phyloP scores from a whole-genome alignment of 73 alveolate species.

The Symbiodinium natans region DNA sequence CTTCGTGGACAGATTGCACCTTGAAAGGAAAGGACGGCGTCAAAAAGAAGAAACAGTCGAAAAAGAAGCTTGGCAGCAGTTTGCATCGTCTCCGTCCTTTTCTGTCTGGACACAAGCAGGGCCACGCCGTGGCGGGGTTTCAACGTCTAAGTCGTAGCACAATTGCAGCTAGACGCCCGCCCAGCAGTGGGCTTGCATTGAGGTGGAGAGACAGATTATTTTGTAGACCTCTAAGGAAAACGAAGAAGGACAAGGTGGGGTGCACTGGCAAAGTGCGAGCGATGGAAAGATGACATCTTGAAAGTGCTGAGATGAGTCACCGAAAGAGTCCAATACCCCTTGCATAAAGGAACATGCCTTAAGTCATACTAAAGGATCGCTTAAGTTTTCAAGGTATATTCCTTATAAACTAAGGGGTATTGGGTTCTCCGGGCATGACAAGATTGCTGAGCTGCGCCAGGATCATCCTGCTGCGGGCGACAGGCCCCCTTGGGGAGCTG shows the following conservation, averaged over 20 bases:
- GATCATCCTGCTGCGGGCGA: not conserved
- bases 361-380: too few relatives aligned
- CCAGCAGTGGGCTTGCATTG: not conserved
- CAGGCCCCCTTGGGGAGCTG: not conserved
- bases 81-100: not conserved
- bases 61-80: slow-evolving; percentile 39
- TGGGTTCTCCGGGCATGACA: too few relatives aligned
- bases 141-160: not conserved
- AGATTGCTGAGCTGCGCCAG: too few relatives aligned
- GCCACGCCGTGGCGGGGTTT: not conserved
- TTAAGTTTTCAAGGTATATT: too few relatives aligned
- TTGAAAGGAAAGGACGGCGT: slow-evolving; percentile 38
- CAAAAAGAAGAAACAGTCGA: slow-evolving; percentile 39
- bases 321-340: too few relatives aligned
- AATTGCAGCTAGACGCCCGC: too few relatives aligned
- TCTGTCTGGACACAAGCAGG: not conserved
- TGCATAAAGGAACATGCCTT: too few relatives aligned
- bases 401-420: too few relatives aligned
- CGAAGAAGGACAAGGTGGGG: not conserved
- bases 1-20: not conserved
- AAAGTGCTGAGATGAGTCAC: too few relatives aligned
- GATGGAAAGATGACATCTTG: too few relatives aligned
- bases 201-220: not conserved
- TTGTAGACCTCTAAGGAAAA: not conserved
- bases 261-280: too few relatives aligned